Percentiles rank a stretch among this genome's conserved stretches.
These are phyloP conservation scores for Colletotrichum orbiculare DNA, from an alignment of 2,329 filamentous ascomycete species.

Conservation along the genomic window DNA sequence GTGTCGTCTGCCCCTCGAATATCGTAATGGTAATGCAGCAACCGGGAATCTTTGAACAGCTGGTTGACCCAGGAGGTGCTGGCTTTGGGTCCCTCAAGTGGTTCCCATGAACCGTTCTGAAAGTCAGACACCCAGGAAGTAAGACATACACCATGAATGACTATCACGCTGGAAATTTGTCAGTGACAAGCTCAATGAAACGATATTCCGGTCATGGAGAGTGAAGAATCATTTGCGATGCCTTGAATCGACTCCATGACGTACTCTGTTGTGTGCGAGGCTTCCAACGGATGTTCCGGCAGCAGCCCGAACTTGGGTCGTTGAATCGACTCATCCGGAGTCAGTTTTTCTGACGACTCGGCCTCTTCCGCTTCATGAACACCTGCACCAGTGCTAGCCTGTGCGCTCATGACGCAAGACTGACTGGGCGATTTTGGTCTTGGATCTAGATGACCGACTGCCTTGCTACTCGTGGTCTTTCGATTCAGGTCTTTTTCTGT, in stretches of 20 bases:
- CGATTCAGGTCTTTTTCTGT: too few relatives aligned
- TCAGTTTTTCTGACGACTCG: too few relatives aligned
- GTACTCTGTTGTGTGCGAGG: too few relatives aligned
- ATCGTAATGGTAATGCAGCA: not conserved
- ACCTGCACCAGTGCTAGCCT: too few relatives aligned
- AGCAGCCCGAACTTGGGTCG: too few relatives aligned
- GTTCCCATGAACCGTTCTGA: not conserved
- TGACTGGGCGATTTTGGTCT: too few relatives aligned
- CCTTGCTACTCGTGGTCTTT: too few relatives aligned
- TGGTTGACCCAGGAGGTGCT: not conserved
- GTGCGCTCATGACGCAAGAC: too few relatives aligned
- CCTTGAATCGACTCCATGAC: not conserved
- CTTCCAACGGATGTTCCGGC: too few relatives aligned
- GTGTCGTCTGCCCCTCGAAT: not conserved
- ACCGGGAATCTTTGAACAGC: not conserved
- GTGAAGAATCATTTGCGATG: not conserved
- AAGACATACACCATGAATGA: constrained; percentile 14
- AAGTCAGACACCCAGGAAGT: not conserved
- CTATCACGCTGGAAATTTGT: constrained; percentile 3
- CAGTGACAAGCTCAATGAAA: not conserved
- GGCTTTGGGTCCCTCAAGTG: not conserved
- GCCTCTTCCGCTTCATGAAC: too few relatives aligned
- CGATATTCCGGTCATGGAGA: not conserved
- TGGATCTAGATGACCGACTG: too few relatives aligned
- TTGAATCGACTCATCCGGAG: too few relatives aligned